Conservation (phyloP, 2,329 filamentous ascomycete species). For the Hypoxylon sp. region DNA sequence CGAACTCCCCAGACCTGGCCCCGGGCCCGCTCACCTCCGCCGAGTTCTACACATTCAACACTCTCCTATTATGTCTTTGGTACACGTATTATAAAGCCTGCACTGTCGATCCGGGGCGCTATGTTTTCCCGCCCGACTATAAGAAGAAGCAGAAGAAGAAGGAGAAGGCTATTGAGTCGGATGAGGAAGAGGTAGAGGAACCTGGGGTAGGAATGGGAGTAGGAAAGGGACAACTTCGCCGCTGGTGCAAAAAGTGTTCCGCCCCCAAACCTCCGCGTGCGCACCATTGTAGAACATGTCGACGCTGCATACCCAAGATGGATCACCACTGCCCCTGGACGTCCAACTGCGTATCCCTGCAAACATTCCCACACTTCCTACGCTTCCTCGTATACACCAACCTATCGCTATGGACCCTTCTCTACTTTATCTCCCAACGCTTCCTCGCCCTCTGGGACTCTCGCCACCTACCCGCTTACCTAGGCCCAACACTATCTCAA, state of each 20-base stretch:
- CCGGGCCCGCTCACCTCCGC: constrained; percentile 71
- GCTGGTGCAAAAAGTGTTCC: constrained; percentile 84
- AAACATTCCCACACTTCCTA: constrained; percentile 85
- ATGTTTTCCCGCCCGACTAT: constrained; percentile 58
- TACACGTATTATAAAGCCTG: constrained; percentile 77
- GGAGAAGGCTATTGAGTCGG: constrained; percentile 46
- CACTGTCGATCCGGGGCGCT: constrained; percentile 71
- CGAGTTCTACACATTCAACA: constrained; percentile 77
- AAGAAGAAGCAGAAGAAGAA: constrained; percentile 46
- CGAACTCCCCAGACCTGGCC: constrained; percentile 69
- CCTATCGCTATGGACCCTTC: constrained; percentile 73
- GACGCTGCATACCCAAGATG: constrained; percentile 83
- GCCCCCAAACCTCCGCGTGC: constrained; percentile 81
- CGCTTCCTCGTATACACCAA: constrained; percentile 83
- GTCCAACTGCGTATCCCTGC: constrained; percentile 84
- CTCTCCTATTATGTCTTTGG: constrained; percentile 74
- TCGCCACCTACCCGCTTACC: constrained; percentile 79
- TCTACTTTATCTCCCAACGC: constrained; percentile 72
- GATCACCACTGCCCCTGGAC: constrained; percentile 93
- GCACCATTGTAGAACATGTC: constrained; percentile 86
- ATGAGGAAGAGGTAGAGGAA: constrained; percentile 46
- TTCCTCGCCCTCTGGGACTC: constrained; percentile 73
- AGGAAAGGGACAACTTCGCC: constrained; percentile 37
- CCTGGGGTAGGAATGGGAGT: constrained; percentile 36
- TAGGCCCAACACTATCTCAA: constrained; percentile 75